Evolutionary conservation across 345 rosid genomes (phyloP), one percentile per base, ranked within the genome.

Genomic region (Raphanus sativus): DNA sequence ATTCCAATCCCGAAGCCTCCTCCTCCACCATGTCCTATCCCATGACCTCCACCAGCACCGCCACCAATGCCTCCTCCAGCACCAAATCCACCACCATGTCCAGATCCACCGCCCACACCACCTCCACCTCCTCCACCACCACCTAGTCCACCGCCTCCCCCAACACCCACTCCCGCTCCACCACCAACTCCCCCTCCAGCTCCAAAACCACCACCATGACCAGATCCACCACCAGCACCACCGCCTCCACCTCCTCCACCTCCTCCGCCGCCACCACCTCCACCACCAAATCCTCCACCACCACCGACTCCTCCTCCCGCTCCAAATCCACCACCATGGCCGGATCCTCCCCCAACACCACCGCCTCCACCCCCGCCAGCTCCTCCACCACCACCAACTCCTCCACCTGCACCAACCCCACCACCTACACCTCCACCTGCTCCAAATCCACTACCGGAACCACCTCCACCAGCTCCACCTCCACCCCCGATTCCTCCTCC

Each of bases 161-260:
- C 54, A 48, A 13, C 54, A 13, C 54, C 54, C 5, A 6, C 54
- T 48, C 54, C 54, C 2, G 16, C 54, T 13, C 87, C 86, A 2
- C 68, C 79, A 7, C 87, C 89, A 48, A 75, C 75, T 8, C 81
- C 81, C 1, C 88, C 87, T 52, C 87, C 87, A 2, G 82, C 77
- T 2, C 93, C 88, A 3, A 71, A 72, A 6, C 92, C 87, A 0
- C 75, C 13, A 58, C 86, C 90, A 0, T 84, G 85, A 10, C 91
- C 91, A 2, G 85, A 80, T 6, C 91, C 91, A 15, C 86, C 87
- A 0, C 89, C 89, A 2, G 77, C 76, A 26, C 92, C 89, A 0
- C 84, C 84, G 1, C 77, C 86, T 3, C 80, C 85, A 0, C 29
- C 29, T 21, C 81, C 83, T 1, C 74, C 83, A 4, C 84, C 82